These are phyloP conservation scores for Ilyonectria mors-panacis DNA, from an alignment of 2,329 filamentous ascomycete genomes.

Conservation along the genomic window DNA sequence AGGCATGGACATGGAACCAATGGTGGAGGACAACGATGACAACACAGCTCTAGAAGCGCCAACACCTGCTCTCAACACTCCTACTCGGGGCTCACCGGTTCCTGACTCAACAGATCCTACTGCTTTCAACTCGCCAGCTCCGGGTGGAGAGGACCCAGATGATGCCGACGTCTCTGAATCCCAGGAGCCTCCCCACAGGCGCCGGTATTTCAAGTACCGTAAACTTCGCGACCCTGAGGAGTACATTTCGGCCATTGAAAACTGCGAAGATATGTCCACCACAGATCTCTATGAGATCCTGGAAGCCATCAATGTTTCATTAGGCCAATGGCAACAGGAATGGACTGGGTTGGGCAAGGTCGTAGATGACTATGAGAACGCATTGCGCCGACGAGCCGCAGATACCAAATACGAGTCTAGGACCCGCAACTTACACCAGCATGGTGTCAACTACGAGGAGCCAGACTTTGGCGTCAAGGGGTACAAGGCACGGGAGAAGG, in stretches of 20 bases:
- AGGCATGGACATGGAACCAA: conserved; percentile 49
- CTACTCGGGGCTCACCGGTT: conserved; percentile 56
- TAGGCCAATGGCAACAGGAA: conserved; percentile 69
- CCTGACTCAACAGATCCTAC: conserved; percentile 57
- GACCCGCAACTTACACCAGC: conserved; percentile 57
- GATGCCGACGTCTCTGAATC: conserved; percentile 55
- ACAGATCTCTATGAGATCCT: conserved; percentile 62
- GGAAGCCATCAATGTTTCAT: conserved; percentile 60
- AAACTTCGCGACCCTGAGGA: conserved; percentile 67
- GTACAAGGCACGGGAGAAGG: conserved; percentile 62
- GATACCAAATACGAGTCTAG: conserved; percentile 64
- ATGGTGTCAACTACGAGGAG: conserved; percentile 61
- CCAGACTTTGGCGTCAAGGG: conserved; percentile 71
- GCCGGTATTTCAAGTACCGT: conserved; percentile 60
- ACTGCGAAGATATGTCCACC: conserved; percentile 64
- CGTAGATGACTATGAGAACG: conserved; percentile 72
- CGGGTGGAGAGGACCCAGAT: conserved; percentile 54
- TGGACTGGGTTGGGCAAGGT: conserved; percentile 65
- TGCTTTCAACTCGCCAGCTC: conserved; percentile 56
- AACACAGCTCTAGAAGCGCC: conserved; percentile 50
- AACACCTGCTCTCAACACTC: conserved; percentile 57
- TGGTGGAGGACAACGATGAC: conserved; percentile 54
- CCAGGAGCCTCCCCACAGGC: conserved; percentile 50
- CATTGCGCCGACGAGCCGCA: conserved; percentile 64
- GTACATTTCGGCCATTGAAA: conserved; percentile 63